Base-by-base conservation (phyloP, 2,329 filamentous ascomycete species). In the Scleromitrula shiraiana region DNA sequence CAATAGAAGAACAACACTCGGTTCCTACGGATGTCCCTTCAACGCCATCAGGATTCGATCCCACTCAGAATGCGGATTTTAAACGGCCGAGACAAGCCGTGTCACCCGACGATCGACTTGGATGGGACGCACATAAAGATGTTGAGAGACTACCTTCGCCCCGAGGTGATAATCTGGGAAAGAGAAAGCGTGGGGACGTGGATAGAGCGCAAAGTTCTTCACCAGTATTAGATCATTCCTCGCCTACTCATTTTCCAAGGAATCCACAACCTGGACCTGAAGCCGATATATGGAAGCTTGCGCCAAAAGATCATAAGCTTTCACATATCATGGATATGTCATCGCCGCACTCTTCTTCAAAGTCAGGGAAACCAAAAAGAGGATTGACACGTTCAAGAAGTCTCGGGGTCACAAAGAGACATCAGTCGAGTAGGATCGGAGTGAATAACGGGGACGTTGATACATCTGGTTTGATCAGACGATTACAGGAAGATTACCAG, bases 221-320 rank as follows among this genome's bases (percentile, higher is more conserved):
- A 0, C 85, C 85, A 1, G 67, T 74, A 2, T 82, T 36, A 17
- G 62, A 61, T 10, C 59, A 57, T 35, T 67, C 67, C 3, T 65
- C 64, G 40, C 64, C 67, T 45, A 60, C 62, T 37, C 38, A 50
- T 27, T 15, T 40, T 2, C 60, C 73, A 0, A 68, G 82, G 52
- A 78, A 85, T 56, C 82, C 82, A 10, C 78, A 83, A 54, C 75
- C 80, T 26, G 85, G 90, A 59, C 83, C 86, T 30, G 84, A 83
- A 2, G 67, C 83, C 26, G 84, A 90, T 54, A 67, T 90, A 2
- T 91, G 86, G 86, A 85, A 85, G 57, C 88, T 87, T 61, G 77
- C 83, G 30, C 66, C 79, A 17, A 64, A 73, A 36, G 65, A 54
- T 22, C 57, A 70, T 9, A 59, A 59, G 14, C 69, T 87, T 20